Evolutionary conservation across 2,329 filamentous ascomycete species (phyloP).

Genomic region (Aspergillus versicolor): DNA sequence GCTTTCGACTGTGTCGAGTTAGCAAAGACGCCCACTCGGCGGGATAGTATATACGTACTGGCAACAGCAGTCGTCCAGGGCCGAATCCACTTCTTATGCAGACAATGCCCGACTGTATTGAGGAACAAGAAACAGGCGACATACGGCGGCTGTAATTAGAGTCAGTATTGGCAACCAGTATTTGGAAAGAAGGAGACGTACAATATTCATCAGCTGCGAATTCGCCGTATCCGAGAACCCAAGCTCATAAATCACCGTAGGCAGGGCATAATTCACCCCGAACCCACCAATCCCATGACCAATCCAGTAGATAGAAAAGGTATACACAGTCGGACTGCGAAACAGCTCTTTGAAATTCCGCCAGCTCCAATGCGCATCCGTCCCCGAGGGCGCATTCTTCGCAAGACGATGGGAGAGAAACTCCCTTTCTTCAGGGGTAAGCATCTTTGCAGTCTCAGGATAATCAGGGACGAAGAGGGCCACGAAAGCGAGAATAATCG

Average conservation of each 20-base stretch:
- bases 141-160: conserved; percentile 33
- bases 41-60: conserved; percentile 25
- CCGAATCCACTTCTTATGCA: conserved; percentile 38
- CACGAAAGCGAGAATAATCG: conserved; percentile 30
- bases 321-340: conserved; percentile 37
- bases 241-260: conserved; percentile 46
- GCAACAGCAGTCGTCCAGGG: conserved; percentile 41
- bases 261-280: conserved; percentile 41
- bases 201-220: conserved; percentile 47
- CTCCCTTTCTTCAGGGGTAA: conserved; percentile 27
- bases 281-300: conserved; percentile 46
- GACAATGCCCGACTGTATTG: conserved; percentile 33
- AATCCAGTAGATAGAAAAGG: conserved; percentile 42
- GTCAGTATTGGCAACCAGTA: not conserved
- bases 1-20: conserved; percentile 26
- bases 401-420: conserved; percentile 28
- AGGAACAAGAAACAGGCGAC: conserved; percentile 40
- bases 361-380: conserved; percentile 35
- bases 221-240: conserved; percentile 44
- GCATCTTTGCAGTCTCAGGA: conserved; percentile 30
- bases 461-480: conserved; percentile 34
- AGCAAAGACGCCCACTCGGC: too few species aligned
- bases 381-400: conserved; percentile 29
- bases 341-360: conserved; percentile 30
- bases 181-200: conserved; percentile 8